Percentiles rank a stretch among this genome's conserved stretches.
Evolutionary conservation across 257 asterid species (phyloP).

Genomic region (Nicotiana obtusifolia): DNA sequence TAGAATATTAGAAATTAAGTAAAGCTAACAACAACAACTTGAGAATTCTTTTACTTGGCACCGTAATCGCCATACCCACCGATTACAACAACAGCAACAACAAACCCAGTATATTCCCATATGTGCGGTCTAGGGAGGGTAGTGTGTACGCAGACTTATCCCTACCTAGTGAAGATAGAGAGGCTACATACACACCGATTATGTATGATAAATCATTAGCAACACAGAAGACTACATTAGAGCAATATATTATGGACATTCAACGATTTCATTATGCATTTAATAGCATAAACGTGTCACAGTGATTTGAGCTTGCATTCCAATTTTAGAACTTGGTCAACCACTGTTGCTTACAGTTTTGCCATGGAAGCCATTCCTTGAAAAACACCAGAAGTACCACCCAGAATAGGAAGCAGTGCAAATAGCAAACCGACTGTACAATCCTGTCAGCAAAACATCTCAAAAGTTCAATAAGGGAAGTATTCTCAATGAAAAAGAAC

Average conservation of each 20-base stretch:
- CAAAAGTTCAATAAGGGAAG: slow-evolving; percentile 19
- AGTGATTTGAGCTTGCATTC: not conserved
- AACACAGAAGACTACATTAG: not conserved
- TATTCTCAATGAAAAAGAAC: slow-evolving; percentile 5
- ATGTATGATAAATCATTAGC: not conserved
- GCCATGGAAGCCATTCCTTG: slow-evolving; percentile 68
- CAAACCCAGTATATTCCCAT: no score
- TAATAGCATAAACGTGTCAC: not conserved
- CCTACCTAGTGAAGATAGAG: no score
- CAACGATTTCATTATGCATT: not conserved
- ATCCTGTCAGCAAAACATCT: slow-evolving; percentile 50
- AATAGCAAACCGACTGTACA: slow-evolving; percentile 82
- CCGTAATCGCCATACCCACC: not conserved
- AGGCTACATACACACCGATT: not conserved
- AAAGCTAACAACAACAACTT: not conserved
- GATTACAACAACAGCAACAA: no score
- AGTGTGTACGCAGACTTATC: no score
- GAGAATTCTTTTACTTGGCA: not conserved
- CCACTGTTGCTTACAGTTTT: slow-evolving; percentile 47
- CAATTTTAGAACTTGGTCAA: not conserved
- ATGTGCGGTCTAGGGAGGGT: no score
- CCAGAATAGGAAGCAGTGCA: slow-evolving; percentile 84
- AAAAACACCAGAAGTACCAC: slow-evolving; percentile 78
- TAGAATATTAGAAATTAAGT: not conserved
- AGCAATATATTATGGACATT: not conserved